Evolutionary conservation across 495 filamentous ascomycete species (phyloP), one percentile per base, ranked within the genome.

Genomic region (Podospora conica): DNA sequence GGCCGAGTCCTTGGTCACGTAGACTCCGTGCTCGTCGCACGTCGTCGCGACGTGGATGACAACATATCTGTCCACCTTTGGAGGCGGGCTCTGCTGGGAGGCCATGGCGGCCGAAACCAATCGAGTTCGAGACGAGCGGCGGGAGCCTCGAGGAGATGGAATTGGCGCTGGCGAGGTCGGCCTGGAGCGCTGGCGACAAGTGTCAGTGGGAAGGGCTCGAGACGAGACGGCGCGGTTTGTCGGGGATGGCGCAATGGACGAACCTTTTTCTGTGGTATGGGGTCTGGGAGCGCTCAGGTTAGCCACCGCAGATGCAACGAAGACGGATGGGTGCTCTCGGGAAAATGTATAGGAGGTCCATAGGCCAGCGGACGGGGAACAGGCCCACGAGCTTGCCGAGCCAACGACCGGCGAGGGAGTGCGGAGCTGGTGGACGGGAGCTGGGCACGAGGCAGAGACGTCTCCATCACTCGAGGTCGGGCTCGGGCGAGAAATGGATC

Each of bases 31-130:
- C 74, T 98, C 95, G 78, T 98, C 95, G 80, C 95, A 98, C 69
- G 95, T 98, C 29, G 96, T 98, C 66, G 96, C 95, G 70, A 98
- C 94, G 79, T 98, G 95, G 75, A 97, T 95, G 72, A 98, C 91
- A 68, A 96, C 89, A 77, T 96, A 98, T 73, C 93, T 90, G 81
- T 98, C 95, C 80, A 93, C 87, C 81, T 90, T 91, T 66, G 78
- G 70, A 31, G 76, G 75, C 28, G 78, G 73, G 65, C 69, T 76
- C 67, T 81, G 78, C 68, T 81, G 81, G 31, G 71, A 77, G 61
- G 81, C 75, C 81, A 83, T 83, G 61, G 61, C 67, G 23, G 67
- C 54, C 12, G 54, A 64, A 58, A 58, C 10, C 59, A 59, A 59
- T 25, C 65, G 69, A 60, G 69, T 6, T 61, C 58, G 48, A 68